Conservation (phyloP, 108 stramenopile species). For the Fistulifera pelliculosa region DNA sequence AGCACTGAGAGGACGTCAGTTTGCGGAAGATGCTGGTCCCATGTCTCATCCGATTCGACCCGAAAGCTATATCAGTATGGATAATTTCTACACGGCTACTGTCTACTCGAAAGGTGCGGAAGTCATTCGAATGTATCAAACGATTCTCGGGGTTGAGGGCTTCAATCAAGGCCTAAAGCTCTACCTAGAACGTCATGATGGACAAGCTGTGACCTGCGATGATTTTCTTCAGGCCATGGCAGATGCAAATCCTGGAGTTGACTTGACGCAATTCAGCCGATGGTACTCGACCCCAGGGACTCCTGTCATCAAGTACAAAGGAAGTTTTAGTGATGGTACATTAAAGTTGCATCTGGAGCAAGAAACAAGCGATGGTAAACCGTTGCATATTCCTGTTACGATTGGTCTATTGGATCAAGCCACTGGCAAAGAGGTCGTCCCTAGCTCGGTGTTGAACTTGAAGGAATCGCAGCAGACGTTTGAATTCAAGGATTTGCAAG, state of each 20-base stretch:
- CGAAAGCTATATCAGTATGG: slow-evolving; percentile 91
- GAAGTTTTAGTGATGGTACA: slow-evolving; percentile 52
- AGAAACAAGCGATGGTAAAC: slow-evolving; percentile 26
- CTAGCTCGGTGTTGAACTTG: slow-evolving; percentile 75
- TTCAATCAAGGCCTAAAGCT: slow-evolving; percentile 96
- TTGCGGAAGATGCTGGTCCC: slow-evolving; percentile 83
- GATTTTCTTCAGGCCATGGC: slow-evolving; percentile 94
- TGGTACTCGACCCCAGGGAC: slow-evolving; percentile 96
- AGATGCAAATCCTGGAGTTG: slow-evolving; percentile 86
- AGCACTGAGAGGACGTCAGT: slow-evolving; percentile 76
- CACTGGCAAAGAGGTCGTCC: slow-evolving; percentile 70
- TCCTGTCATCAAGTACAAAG: slow-evolving; percentile 67
- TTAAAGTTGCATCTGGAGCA: slow-evolving; percentile 57
- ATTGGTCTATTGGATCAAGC: slow-evolving; percentile 83
- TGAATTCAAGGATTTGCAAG: slow-evolving; percentile 52
- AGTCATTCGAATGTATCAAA: slow-evolving; percentile 95
- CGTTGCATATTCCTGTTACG: slow-evolving; percentile 91
- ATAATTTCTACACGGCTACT: slow-evolving; percentile 85
- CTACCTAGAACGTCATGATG: slow-evolving; percentile 94
- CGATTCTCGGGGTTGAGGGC: slow-evolving; percentile 79
- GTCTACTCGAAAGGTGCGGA: slow-evolving; percentile 92
- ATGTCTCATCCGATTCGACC: slow-evolving; percentile 98
- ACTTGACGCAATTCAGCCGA: slow-evolving; percentile 69
- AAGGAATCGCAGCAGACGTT: slow-evolving; percentile 80
- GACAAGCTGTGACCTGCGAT: slow-evolving; percentile 93